phyloP scores from a whole-genome alignment of 108 stramenopile species.

The Nitzschia putrida region DNA sequence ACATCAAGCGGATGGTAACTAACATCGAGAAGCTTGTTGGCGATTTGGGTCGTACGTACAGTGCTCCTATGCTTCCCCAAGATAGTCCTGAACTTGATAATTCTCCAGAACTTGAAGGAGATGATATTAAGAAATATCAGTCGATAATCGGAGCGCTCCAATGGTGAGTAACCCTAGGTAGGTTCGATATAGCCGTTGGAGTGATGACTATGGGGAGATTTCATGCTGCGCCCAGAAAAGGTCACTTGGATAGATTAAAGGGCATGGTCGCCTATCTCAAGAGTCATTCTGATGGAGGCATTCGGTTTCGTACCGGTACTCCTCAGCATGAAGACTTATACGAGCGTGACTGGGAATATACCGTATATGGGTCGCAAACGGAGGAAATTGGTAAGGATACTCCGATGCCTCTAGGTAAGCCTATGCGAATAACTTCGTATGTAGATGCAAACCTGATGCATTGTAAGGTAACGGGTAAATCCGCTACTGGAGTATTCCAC shows the following conservation, averaged over 20 bases:
- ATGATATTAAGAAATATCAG: conserved; percentile 6
- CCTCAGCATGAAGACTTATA: no score
- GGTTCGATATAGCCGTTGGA: conserved; percentile 31
- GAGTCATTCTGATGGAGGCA: conserved; percentile 16
- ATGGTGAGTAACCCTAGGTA: conserved; percentile 35
- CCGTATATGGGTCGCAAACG: conserved; percentile 21
- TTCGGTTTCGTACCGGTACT: conserved; percentile 5
- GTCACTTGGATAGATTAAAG: conserved; percentile 27
- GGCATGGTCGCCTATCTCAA: conserved; percentile 22
- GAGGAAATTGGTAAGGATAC: no score
- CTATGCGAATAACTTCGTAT: no score
- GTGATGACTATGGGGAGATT: conserved; percentile 32
- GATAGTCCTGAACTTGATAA: conserved; percentile 13
- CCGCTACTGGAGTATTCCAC: no score
- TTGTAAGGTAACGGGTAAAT: no score
- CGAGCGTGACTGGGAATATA: conserved; percentile 15
- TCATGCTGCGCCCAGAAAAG: conserved; percentile 5
- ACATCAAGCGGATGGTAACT: conserved; percentile 29
- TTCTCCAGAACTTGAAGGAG: not conserved
- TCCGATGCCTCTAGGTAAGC: no score
- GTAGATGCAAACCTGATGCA: no score
- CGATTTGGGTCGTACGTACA: conserved; percentile 8
- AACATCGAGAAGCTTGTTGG: conserved; percentile 29
- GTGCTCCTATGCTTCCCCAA: conserved; percentile 2
- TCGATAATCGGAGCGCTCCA: conserved; percentile 16